Evolutionary conservation across 495 filamentous ascomycete species (phyloP), one percentile per base, ranked within the genome.

Genomic region (Saxophila tyrrhenica): DNA sequence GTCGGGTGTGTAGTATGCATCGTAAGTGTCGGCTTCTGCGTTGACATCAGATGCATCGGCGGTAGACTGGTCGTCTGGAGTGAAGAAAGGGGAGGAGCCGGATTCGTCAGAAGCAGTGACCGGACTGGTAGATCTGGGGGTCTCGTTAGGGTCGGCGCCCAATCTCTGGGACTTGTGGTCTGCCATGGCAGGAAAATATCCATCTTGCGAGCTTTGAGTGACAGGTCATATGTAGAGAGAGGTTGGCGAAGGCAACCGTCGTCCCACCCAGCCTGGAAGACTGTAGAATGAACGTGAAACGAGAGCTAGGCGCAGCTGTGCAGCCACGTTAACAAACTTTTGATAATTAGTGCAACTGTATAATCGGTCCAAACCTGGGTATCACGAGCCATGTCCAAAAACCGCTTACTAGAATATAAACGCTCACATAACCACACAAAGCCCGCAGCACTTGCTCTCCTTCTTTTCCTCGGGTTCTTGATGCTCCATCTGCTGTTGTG

Each of bases 371-470:
- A 35, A 35, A 35, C 29, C 29, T 35, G 29, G 29, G 29, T 35
- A 35, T 35, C 29, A 35, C 5, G 7, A 13, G 5, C 29, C 7
- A 7, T 35, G 29, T 13, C 29, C 5, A 5, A 35, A 5, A 5
- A 35, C 29, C 29, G n/a, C n/a, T n/a, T n/a, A n/a, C n/a, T n/a
- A n/a, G n/a, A n/a, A n/a, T n/a, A n/a, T n/a, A n/a, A n/a, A n/a
- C 13, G 29, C 29, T 35, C 29, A 62, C 59, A 62, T 62, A 24
- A 62, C 59, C 21, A 62, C 55, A 52, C 59, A 62, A 35, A 62
- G 54, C 23, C 59, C 59, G 45, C 59, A 62, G 35, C 59, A 62
- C 38, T 47, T 62, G 32, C 52, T 46, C 25, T 58, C 55, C n/a
- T 62, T 46, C 35, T 62, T 44, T 21, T 54, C 32, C 50, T 29